Base-by-base conservation (phyloP, 768 basidiomycete species). In the Mrakia blollopis region DNA sequence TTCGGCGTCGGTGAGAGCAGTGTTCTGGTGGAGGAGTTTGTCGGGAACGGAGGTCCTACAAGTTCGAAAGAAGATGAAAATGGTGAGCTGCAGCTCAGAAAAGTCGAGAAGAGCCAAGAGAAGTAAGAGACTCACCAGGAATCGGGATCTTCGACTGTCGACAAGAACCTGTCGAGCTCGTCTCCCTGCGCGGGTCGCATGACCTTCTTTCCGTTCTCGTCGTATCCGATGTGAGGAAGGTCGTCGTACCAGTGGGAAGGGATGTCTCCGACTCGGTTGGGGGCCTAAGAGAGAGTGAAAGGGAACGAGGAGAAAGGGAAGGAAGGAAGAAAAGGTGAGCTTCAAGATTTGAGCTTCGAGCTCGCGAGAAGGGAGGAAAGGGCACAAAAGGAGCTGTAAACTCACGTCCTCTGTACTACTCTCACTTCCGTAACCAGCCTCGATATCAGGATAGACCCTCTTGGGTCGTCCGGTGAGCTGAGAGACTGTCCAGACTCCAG, bases 221-320 rank as follows among this genome's bases (percentile, higher is more conserved):
- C 89, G 85, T 99, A 99, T 65, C 97, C 97, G 82, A 99, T 88
- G 84, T 99, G 97, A n/a, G 97, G 97, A 80, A 99, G 86, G 86
- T 98, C 95, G 83, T 98, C 97, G 83, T 99, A 99, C 94, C 96
- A 99, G 81, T 99, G 94, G 88, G 91, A 91, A 65, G 97, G 97
- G 78, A 99, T 86, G 84, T 96, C 88, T 73, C 97, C 97, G 80
- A 97, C 89, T 78, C 95, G 92, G 82, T 97, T 98, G n/a, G 92
- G 92, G 73, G 89, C 88, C 94, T 98, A 80, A 5, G 14, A 61
- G 44, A 54, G 1, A 35, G 47, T 3, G 73, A 54, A 25, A 54
- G 37, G 50, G 60, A 54, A 71, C 30, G 35, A 77, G 69, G 37
- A 63, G 28, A 28, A 35, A 67, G 67, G 37, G 13, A 32, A 67